Percentiles rank a stretch among this genome's conserved stretches.
These are phyloP conservation scores for Capsella bursapastoris DNA, from an alignment of 345 rosid species.

Conservation along the genomic window DNA sequence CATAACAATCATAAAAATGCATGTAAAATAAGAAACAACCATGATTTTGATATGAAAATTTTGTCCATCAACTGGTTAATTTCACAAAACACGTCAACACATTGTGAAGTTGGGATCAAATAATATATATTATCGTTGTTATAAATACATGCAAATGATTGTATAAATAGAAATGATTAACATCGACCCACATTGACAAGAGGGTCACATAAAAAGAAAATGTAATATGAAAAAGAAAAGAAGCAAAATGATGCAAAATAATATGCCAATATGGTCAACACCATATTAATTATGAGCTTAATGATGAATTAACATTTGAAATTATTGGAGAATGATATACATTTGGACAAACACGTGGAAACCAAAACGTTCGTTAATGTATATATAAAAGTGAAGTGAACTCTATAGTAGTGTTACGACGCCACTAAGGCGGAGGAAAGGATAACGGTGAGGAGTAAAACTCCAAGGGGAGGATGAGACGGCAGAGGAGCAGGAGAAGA, in stretches of 20 bases:
- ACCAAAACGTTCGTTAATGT: constrained; percentile 34
- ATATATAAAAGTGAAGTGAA: constrained; percentile 36
- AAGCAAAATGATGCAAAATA: too few species aligned
- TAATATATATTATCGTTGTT: neutral
- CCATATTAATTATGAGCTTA: too few species aligned
- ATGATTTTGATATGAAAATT: neutral
- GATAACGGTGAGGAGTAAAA: constrained; percentile 20
- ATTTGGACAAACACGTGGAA: constrained; percentile 32
- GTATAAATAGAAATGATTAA: constrained; percentile 10
- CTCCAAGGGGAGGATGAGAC: constrained; percentile 14
- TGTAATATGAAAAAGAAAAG: too few species aligned
- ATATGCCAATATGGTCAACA: too few species aligned
- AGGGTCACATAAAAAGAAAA: neutral
- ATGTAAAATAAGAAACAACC: neutral
- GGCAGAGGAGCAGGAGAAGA: constrained; percentile 49
- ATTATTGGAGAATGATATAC: constrained; percentile 32
- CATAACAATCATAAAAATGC: neutral
- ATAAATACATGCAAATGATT: constrained; percentile 14
- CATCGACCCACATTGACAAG: constrained; percentile 12
- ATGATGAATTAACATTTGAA: neutral
- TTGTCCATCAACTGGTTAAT: neutral
- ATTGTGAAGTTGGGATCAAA: neutral
- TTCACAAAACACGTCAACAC: neutral
- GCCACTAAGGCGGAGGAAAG: constrained; percentile 33
- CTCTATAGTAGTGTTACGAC: constrained; percentile 20